A percentile compares a stretch with the other conserved stretches of the same genome.
Conservation (phyloP, 768 basidiomycete species). For the Exidia glandulosa region DNA sequence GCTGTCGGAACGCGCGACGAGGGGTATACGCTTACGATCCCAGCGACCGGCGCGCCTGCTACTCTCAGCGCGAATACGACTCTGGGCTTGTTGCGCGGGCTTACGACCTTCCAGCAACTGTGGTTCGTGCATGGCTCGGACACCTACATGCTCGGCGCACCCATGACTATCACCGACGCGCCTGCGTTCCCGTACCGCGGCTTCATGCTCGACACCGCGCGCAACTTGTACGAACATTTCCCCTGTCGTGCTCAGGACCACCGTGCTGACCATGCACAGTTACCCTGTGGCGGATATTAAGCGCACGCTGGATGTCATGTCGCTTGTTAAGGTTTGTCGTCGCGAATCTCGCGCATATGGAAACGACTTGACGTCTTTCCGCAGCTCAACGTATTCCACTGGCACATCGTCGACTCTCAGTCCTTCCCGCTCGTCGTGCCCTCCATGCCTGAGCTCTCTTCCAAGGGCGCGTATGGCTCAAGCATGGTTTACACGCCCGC, state of each 20-base stretch:
- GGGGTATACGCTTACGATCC: conserved; percentile 46
- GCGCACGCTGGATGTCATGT: conserved; percentile 66
- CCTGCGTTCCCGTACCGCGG: conserved; percentile 69
- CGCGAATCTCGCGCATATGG: conserved; percentile 7
- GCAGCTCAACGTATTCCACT: conserved; percentile 68
- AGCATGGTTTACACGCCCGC: conserved; percentile 37
- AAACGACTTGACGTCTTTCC: not conserved
- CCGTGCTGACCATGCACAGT: conserved; percentile 20
- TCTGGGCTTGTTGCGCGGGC: conserved; percentile 56
- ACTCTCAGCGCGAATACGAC: conserved; percentile 49
- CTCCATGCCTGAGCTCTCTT: conserved; percentile 47
- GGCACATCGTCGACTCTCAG: conserved; percentile 78
- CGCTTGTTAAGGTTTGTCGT: conserved; percentile 47
- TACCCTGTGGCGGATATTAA: conserved; percentile 55
- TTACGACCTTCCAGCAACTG: conserved; percentile 52
- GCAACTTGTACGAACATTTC: conserved; percentile 49
- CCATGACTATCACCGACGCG: conserved; percentile 45
- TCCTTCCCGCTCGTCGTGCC: conserved; percentile 64
- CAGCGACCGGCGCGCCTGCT: conserved; percentile 42
- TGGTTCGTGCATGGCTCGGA: conserved; percentile 24
- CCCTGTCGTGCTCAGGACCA: not conserved
- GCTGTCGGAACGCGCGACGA: conserved; percentile 44
- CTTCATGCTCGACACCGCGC: conserved; percentile 69
- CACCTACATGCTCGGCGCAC: conserved; percentile 44
- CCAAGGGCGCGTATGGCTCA: conserved; percentile 48